Percentiles rank a stretch among this genome's conserved stretches.
phyloP scores from a whole-genome alignment of 495 filamentous ascomycete species.

The Talaromyces adpressus region DNA sequence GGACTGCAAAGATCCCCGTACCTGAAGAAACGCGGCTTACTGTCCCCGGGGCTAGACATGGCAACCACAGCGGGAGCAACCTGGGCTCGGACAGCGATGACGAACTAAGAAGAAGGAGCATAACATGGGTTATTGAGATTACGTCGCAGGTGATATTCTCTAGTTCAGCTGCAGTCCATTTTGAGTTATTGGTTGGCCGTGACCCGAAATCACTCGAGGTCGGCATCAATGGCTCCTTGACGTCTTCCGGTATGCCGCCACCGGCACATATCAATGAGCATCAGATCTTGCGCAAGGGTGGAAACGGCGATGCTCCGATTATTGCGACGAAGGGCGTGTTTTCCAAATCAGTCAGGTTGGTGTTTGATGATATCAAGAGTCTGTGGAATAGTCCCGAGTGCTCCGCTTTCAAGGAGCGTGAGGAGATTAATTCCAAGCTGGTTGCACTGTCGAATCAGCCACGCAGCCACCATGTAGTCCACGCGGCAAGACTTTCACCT shows the following conservation, averaged over 20 bases:
- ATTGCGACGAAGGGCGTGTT: constrained; percentile 66
- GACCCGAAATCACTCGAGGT: constrained; percentile 75
- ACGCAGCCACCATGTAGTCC: not conserved
- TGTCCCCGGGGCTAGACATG: constrained; percentile 16
- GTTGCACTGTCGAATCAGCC: not conserved
- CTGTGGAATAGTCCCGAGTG: constrained; percentile 88
- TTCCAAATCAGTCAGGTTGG: constrained; percentile 66
- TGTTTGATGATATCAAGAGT: constrained; percentile 77
- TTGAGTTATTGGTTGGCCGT: constrained; percentile 76
- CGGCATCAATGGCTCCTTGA: constrained; percentile 39
- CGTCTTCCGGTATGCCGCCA: constrained; percentile 33
- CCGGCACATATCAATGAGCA: constrained; percentile 72
- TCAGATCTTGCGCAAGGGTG: constrained; percentile 39
- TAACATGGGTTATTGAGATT: constrained; percentile 89
- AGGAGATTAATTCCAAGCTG: constrained; percentile 18
- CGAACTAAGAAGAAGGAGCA: constrained; percentile 31
- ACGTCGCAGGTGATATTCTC: constrained; percentile 91
- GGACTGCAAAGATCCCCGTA: constrained; percentile 68
- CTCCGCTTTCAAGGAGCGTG: constrained; percentile 53
- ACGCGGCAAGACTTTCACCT: not conserved
- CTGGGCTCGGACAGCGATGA: constrained; percentile 25
- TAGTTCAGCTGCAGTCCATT: constrained; percentile 77
- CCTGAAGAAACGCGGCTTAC: constrained; percentile 61
- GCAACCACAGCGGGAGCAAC: not conserved
- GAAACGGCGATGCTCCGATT: constrained; percentile 38